Conservation (phyloP, 2,329 filamentous ascomycete genomes). For the Cercospora sp. region DNA sequence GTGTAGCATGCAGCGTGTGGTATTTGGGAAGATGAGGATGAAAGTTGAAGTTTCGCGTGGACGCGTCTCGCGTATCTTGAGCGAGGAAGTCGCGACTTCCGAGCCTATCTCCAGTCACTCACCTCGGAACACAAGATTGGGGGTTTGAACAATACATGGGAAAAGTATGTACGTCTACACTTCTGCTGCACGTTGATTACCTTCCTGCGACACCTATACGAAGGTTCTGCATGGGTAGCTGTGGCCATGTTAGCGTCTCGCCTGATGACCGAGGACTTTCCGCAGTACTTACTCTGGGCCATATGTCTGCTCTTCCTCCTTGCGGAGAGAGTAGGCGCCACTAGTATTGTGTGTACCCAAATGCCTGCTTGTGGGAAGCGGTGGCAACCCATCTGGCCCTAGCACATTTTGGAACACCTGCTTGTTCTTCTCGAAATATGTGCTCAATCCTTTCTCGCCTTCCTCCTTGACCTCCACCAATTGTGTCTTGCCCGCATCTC, state of each 20-base stretch:
- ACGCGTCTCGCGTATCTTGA: background rate
- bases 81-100: background rate
- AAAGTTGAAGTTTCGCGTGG: background rate
- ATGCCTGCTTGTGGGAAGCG: slow-evolving; percentile 73
- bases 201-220: slow-evolving; percentile 23
- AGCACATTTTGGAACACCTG: slow-evolving; percentile 60
- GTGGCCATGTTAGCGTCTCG: slow-evolving; percentile 27
- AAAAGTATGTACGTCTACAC: slow-evolving; percentile 20
- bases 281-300: slow-evolving; percentile 40
- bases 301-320: slow-evolving; percentile 73
- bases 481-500: slow-evolving; percentile 70
- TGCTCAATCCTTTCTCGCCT: slow-evolving; percentile 70
- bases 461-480: slow-evolving; percentile 75
- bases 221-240: slow-evolving; percentile 53
- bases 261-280: background rate
- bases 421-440: slow-evolving; percentile 69
- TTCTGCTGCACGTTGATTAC: background rate
- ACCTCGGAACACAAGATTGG: background rate
- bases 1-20: slow-evolving; percentile 3
- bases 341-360: slow-evolving; percentile 40
- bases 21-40: slow-evolving; percentile 1
- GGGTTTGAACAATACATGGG: background rate
- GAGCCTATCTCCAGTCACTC: background rate
- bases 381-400: slow-evolving; percentile 77
- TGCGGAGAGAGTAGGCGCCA: slow-evolving; percentile 69